phyloP scores from a whole-genome alignment of 1,139 yeast species.

The Yamadazyma dendronema region DNA sequence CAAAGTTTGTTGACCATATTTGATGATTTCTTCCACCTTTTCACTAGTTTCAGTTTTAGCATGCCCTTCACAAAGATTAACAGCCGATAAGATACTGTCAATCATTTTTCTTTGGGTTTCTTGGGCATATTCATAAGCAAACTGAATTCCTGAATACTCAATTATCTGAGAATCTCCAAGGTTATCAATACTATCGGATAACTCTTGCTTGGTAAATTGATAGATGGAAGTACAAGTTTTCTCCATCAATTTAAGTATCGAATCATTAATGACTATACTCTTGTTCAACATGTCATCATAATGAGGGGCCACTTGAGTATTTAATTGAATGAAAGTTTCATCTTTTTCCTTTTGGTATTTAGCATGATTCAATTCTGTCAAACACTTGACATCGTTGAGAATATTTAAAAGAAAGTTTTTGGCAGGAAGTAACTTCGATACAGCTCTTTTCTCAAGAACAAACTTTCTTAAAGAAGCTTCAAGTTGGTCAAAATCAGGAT shows the following conservation, averaged over 20 bases:
- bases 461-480: conserved; percentile 86
- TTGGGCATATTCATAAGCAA: conserved; percentile 67
- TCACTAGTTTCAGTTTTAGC: conserved; percentile 62
- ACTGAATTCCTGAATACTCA: conserved; percentile 61
- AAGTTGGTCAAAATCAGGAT: conserved; percentile 77
- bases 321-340: conserved; percentile 46
- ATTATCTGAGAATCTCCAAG: conserved; percentile 60
- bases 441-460: conserved; percentile 82
- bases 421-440: conserved; percentile 90
- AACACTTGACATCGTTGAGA: conserved; percentile 58
- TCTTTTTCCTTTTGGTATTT: conserved; percentile 51
- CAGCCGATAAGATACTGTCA: conserved; percentile 61
- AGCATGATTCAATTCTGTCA: conserved; percentile 61
- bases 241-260: conserved; percentile 65
- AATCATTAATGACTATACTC: conserved; percentile 55
- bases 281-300: conserved; percentile 54
- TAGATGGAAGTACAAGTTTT: conserved; percentile 57
- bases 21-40: conserved; percentile 61
- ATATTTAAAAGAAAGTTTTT: conserved; percentile 76
- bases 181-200: conserved; percentile 51
- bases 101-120: conserved; percentile 70
- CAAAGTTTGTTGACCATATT: conserved; percentile 57
- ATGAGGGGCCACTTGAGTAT: conserved; percentile 56
- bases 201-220: conserved; percentile 54
- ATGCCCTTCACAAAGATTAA: conserved; percentile 59